These are phyloP conservation scores for Posidonia australis DNA, from an alignment of 106 monocot species.

Conservation along the genomic window DNA sequence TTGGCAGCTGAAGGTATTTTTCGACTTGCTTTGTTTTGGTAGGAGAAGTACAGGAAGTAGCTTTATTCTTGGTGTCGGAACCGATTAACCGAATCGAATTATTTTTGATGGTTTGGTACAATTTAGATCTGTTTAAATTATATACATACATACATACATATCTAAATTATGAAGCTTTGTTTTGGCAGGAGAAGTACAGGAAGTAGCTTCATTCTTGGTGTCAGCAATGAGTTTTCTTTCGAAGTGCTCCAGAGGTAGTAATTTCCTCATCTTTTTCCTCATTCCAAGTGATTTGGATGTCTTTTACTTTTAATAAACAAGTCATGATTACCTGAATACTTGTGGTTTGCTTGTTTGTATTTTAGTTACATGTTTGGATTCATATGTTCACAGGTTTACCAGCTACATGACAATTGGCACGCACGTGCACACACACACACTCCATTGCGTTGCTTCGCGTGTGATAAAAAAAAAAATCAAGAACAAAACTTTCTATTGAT, in stretches of 20 bases:
- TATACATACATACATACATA: no score
- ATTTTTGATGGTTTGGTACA: no score
- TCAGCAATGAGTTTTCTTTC: constrained; percentile 7
- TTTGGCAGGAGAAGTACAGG: neutral
- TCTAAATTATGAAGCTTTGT: no score
- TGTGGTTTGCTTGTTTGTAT: neutral
- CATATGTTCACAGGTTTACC: no score
- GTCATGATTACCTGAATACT: neutral
- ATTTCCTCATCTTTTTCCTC: neutral
- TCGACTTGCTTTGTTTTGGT: neutral
- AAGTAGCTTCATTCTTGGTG: neutral
- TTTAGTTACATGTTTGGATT: neutral
- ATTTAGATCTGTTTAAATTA: no score
- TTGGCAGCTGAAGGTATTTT: no score
- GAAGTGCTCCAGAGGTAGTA: constrained; percentile 4
- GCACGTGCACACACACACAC: no score
- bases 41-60: neutral
- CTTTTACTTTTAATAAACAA: neutral
- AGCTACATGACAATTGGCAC: neutral
- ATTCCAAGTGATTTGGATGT: no score
- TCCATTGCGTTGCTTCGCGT: neutral
- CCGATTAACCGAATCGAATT: no score
- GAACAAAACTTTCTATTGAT: no score
- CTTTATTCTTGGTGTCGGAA: neutral
- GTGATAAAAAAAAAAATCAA: no score